phyloP scores from a whole-genome alignment of 164 flowering plant species.

The Magnolia officinalis region DNA sequence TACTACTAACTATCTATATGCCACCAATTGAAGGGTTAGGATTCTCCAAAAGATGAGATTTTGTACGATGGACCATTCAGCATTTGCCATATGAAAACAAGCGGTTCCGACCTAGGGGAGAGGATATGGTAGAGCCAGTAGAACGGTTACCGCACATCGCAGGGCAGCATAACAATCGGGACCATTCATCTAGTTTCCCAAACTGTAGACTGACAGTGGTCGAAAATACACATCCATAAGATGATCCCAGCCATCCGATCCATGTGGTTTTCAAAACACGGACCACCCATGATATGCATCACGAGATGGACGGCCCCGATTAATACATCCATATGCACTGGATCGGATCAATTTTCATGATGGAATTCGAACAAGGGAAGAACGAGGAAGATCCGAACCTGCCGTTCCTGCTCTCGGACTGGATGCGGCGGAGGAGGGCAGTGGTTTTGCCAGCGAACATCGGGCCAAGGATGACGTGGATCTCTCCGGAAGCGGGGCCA shows the following conservation, averaged over 20 bases:
- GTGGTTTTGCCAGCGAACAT: conserved; percentile 98
- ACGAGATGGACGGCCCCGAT: background rate
- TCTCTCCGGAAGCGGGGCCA: conserved; percentile 49
- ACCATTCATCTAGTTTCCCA: too few relatives aligned
- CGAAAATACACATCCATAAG: background rate
- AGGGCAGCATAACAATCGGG: too few relatives aligned
- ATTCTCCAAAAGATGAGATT: too few relatives aligned
- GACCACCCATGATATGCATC: background rate
- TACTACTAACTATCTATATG: too few relatives aligned
- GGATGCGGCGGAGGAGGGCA: conserved; percentile 81
- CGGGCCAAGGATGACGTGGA: conserved; percentile 87
- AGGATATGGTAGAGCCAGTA: too few relatives aligned
- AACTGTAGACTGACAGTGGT: too few relatives aligned
- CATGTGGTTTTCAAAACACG: background rate
- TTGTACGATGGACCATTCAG: too few relatives aligned
- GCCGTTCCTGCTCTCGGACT: conserved; percentile 47
- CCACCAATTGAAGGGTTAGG: too few relatives aligned
- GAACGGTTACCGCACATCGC: too few relatives aligned
- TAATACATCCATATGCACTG: background rate
- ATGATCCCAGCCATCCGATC: background rate
- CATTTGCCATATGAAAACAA: too few relatives aligned
- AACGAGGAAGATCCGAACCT: conserved; percentile 31
- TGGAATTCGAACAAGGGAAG: background rate
- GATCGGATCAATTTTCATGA: background rate
- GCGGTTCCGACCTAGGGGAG: too few relatives aligned